Conservation (phyloP, 2,329 filamentous ascomycete species). For the Fusarium sp. region DNA sequence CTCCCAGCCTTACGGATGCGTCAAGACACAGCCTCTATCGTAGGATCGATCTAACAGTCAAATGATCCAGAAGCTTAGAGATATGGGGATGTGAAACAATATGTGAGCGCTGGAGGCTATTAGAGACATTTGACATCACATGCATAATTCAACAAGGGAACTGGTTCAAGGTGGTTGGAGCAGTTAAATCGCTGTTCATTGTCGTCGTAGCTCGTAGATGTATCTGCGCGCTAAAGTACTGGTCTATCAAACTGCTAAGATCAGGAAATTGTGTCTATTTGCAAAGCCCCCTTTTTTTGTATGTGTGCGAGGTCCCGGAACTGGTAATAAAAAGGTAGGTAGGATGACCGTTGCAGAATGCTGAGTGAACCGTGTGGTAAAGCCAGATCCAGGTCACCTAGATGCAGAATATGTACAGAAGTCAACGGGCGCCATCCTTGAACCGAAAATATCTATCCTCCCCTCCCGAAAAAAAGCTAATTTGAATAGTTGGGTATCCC, state of each 20-base stretch:
- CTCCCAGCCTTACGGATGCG: not conserved
- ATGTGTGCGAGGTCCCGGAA: constrained; percentile 19
- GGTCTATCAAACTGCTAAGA: constrained; percentile 35
- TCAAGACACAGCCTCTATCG: constrained; percentile 3
- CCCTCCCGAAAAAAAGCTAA: constrained; percentile 39
- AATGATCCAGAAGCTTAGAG: not conserved
- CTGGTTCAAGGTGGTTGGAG: not conserved
- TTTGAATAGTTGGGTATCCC: constrained; percentile 49
- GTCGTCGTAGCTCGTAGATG: constrained; percentile 45
- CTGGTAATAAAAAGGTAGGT: constrained; percentile 25
- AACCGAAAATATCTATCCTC: constrained; percentile 39
- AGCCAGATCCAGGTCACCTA: constrained; percentile 27
- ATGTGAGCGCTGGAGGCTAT: not conserved
- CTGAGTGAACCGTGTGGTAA: not conserved
- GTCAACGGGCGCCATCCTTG: constrained; percentile 42
- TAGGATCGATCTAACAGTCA: not conserved
- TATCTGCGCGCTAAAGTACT: constrained; percentile 32
- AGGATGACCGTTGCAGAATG: constrained; percentile 9
- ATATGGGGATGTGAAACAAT: not conserved
- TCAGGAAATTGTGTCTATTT: constrained; percentile 37
- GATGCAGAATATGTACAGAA: constrained; percentile 51
- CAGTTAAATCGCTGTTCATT: constrained; percentile 38
- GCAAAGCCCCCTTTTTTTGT: constrained; percentile 22
- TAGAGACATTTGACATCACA: not conserved
- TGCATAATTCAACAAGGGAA: not conserved